phyloP scores from a whole-genome alignment of 257 asterid genomes.

The Catharanthus roseus region DNA sequence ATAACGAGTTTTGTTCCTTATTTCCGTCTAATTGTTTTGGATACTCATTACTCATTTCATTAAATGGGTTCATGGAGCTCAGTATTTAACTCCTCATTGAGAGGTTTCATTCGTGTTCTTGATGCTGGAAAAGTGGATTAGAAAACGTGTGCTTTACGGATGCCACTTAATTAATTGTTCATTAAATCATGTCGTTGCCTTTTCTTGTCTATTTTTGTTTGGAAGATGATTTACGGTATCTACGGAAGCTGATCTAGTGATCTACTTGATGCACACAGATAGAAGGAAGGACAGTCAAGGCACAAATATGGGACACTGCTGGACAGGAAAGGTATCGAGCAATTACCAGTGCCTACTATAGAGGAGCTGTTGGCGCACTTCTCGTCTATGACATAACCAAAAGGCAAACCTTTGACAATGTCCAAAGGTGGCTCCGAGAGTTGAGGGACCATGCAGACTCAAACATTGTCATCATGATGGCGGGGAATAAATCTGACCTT shows the following conservation, averaged over 20 bases:
- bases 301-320: conserved; percentile 87
- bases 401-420: conserved; percentile 69
- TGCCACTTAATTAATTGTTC: neutral
- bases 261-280: conserved; percentile 33
- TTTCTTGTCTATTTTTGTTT: neutral
- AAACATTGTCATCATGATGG: conserved; percentile 73
- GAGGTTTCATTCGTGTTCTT: neutral
- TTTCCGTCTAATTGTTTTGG: neutral
- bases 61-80: neutral
- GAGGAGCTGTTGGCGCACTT: conserved; percentile 86
- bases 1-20: neutral
- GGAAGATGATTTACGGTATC: neutral
- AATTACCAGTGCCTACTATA: conserved; percentile 74
- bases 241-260: neutral
- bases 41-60: neutral
- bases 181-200: neutral
- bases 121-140: neutral
- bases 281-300: conserved; percentile 76
- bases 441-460: conserved; percentile 80
- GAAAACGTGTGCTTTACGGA: neutral
- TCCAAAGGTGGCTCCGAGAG: conserved; percentile 80
- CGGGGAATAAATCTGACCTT: conserved; percentile 79
- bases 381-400: conserved; percentile 76
- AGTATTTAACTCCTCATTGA: neutral
- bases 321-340: conserved; percentile 87